Evolutionary conservation across 106 monocot species (phyloP), one percentile per base, ranked within the genome.

Genomic region (Alisma plantagoaquatica): DNA sequence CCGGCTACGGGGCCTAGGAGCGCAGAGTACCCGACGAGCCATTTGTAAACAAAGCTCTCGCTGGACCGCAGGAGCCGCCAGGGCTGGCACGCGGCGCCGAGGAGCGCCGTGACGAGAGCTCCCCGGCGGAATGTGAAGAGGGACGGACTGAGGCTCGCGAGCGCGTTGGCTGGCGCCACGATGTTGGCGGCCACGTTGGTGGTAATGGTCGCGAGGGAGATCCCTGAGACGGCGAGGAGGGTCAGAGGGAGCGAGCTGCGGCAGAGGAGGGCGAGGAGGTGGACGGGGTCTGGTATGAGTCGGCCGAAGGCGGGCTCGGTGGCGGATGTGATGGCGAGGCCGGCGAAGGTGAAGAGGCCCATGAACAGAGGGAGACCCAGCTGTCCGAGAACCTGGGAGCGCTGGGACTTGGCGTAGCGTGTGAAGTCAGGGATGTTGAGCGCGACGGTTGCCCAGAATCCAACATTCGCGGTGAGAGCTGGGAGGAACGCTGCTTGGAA

Each of bases 111-210:
- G 10, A 81, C 32, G 14, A 96, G 31, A 0, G 84, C 94, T 0
- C 94, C 94, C 2, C 51, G 65, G n/a, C 68, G 25, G 65, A 96
- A 96, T 3, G 70, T 78, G 77, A 96, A 84, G 23, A 16, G 4
- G 0, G 59, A 32, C 2, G 96, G 88, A 35, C 61, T 75, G 1
- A 89, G 47, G 43, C 65, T 84, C 3, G 78, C 81, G 1, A 96
- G 57, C 0, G 94, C 81, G 49, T 96, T 96, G 1, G 94, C 88
- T 6, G 94, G 94, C 1, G 94, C 88, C 4, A 96, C 84, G 0
- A 88, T 73, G 45, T 96, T 96, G 33, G 94, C 94, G 19, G 94
- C 94, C 27, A 84, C 88, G 70, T 96, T 96, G 50, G 94, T 96
- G 15, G 94, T 96, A 43, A 96, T 62, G 19, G 81, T 96, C 23